Base-by-base conservation (phyloP, 768 basidiomycete genomes). In the Pseudohyphozyma bogoriensis region DNA sequence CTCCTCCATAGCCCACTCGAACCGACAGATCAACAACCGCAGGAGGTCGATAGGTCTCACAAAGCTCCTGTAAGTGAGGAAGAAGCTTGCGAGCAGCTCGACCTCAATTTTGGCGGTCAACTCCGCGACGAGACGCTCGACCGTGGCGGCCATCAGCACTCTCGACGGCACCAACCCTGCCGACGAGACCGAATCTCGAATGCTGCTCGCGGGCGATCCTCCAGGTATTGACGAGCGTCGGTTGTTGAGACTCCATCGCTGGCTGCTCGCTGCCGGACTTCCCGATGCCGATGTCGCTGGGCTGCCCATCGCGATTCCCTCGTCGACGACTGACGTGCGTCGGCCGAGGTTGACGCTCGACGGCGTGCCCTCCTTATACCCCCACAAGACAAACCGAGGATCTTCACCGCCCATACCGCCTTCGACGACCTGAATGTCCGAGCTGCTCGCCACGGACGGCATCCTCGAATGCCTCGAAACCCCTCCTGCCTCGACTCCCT, bases 111-210 rank as follows among this genome's bases (percentile, higher is more conserved):
- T 84, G 68, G 84, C 86, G 33, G 91, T 92, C 51, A 93, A 76
- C 69, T 93, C 88, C 1, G 87, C 89, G 56, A 95, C 84, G 87
- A 88, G 89, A 0, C 90, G 84, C 72, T 92, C 90, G 68, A 92
- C 88, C 4, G 88, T 90, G 6, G 89, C 89, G 0, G 88, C 90
- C 18, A 92, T 76, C n/a, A 93, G 77, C 42, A 66, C 53, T 10
- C 39, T 26, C 29, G 28, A 37, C 0, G 52, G 53, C 39, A 13
- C 29, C 36, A 47, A 9, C 12, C 15, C 20, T 26, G n/a, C 45
- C 0, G 65, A 62, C 29, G 40, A 49, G 52, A 66, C 47, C 33
- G 58, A 59, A 28, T 66, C 52, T 11, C 65, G 60, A n/a, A 66
- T 40, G 47, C 55, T 57, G 10, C 61, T 54, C 46, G 65, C 58